Percentiles rank a stretch among this genome's conserved stretches.
Conservation (phyloP, 345 rosid genomes). For the Populus davidiana region DNA sequence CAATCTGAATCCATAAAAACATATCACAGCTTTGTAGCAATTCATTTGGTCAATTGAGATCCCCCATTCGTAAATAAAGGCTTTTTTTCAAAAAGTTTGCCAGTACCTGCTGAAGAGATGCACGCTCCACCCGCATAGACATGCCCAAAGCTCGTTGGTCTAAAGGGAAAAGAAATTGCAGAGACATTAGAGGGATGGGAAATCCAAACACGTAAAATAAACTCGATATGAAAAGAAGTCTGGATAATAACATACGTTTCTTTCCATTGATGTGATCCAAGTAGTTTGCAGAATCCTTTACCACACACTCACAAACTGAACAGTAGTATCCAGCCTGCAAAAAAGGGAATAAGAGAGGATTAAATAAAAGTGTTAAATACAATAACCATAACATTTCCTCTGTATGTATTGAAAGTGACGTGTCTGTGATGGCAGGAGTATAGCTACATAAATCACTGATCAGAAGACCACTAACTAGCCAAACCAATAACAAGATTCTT, state of each 20-base stretch:
- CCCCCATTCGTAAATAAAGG: background rate
- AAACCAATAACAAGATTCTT: too few relatives aligned
- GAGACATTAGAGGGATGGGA: conserved; percentile 6
- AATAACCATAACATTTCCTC: background rate
- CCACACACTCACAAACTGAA: conserved; percentile 92
- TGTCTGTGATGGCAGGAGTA: too few relatives aligned
- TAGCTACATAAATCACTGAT: too few relatives aligned
- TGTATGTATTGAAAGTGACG: background rate
- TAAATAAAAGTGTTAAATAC: background rate
- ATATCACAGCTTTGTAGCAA: background rate
- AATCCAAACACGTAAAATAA: background rate
- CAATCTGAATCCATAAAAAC: background rate
- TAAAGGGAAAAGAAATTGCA: conserved; percentile 25
- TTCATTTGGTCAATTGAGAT: background rate
- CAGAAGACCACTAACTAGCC: too few relatives aligned
- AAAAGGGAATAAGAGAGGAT: conserved; percentile 5
- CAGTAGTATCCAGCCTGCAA: conserved; percentile 93
- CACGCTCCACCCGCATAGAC: conserved; percentile 97
- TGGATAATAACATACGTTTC: conserved; percentile 57
- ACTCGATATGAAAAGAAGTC: background rate
- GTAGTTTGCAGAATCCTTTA: conserved; percentile 98
- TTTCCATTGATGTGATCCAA: conserved; percentile 99
- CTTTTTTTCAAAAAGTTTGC: too few relatives aligned
- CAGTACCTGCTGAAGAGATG: conserved; percentile 76
- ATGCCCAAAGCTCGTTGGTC: conserved; percentile 99